These are phyloP conservation scores for Mycena rosella DNA, from an alignment of 768 basidiomycete species.

Conservation along the genomic window DNA sequence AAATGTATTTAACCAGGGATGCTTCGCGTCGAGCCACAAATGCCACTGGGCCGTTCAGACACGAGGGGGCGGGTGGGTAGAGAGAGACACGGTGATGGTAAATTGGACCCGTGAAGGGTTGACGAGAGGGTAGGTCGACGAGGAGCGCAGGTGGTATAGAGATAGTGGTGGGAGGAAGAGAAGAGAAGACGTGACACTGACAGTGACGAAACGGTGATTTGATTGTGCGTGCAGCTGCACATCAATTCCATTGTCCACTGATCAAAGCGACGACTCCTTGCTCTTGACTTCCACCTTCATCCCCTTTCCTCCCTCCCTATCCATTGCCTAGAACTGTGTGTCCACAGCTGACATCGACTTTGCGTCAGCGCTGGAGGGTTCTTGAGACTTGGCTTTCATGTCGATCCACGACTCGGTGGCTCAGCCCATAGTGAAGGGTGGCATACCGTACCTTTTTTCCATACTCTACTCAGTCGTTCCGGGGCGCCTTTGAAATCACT, in stretches of 20 bases:
- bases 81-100: too few relatives aligned
- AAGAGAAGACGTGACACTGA: conserved; percentile 2
- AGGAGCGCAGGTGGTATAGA: conserved; percentile 10
- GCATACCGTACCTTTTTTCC: not conserved
- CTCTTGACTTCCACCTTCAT: not conserved
- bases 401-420: not conserved
- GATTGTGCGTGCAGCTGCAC: not conserved
- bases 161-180: conserved; percentile 7
- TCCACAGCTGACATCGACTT: not conserved
- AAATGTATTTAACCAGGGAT: too few relatives aligned
- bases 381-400: not conserved
- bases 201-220: not conserved
- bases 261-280: not conserved
- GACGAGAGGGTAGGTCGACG: conserved; percentile 5
- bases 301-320: not conserved
- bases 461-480: not conserved
- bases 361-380: not conserved
- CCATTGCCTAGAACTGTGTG: conserved; percentile 3
- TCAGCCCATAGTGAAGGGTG: not conserved
- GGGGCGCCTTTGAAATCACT: not conserved
- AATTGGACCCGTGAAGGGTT: not conserved
- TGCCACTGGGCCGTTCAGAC: too few relatives aligned
- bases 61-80: too few relatives aligned
- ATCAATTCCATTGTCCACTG: not conserved
- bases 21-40: too few relatives aligned